Evolutionary conservation across 2,329 filamentous ascomycete genomes (phyloP).

Genomic region (Phyllachora maydis): DNA sequence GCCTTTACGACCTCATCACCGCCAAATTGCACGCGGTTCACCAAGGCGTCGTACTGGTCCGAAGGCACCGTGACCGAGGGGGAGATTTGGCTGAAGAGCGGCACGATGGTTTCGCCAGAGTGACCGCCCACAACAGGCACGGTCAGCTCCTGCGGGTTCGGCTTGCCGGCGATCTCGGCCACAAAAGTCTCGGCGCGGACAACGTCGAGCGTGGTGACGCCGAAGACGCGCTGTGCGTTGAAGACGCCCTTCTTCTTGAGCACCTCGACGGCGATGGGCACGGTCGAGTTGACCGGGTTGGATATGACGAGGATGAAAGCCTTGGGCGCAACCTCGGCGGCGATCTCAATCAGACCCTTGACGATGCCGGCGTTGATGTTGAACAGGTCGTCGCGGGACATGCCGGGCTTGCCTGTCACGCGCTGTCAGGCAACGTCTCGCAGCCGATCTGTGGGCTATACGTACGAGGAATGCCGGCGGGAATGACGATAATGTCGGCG

Average conservation of each 20-base stretch:
- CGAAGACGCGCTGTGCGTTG: constrained; percentile 88
- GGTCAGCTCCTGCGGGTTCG: constrained; percentile 61
- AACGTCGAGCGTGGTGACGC: constrained; percentile 96
- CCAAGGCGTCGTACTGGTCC: constrained; percentile 77
- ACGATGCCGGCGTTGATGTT: constrained; percentile 99
- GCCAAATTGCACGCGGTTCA: constrained; percentile 93
- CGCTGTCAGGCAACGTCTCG: constrained; percentile 1
- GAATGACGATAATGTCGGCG: constrained; percentile 91
- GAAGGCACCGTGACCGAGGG: constrained; percentile 62
- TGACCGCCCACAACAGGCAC: constrained; percentile 93
- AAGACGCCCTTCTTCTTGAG: constrained; percentile 88
- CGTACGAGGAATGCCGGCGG: constrained; percentile 91
- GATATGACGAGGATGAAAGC: constrained; percentile 94
- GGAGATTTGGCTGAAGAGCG: constrained; percentile 81
- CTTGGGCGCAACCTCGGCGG: constrained; percentile 76
- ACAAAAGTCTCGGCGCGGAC: constrained; percentile 97
- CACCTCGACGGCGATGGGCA: constrained; percentile 92
- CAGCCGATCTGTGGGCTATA: constrained; percentile 5
- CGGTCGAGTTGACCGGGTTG: constrained; percentile 98
- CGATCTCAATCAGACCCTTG: constrained; percentile 74
- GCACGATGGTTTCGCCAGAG: constrained; percentile 95
- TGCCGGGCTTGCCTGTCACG: constrained; percentile 76
- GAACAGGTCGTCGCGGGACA: constrained; percentile 99
- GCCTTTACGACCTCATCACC: constrained; percentile 85
- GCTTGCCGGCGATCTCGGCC: constrained; percentile 62